A percentile compares a stretch with the other conserved stretches of the same genome.
Conservation (phyloP, 345 rosid genomes). For the Mercurialis annua region DNA sequence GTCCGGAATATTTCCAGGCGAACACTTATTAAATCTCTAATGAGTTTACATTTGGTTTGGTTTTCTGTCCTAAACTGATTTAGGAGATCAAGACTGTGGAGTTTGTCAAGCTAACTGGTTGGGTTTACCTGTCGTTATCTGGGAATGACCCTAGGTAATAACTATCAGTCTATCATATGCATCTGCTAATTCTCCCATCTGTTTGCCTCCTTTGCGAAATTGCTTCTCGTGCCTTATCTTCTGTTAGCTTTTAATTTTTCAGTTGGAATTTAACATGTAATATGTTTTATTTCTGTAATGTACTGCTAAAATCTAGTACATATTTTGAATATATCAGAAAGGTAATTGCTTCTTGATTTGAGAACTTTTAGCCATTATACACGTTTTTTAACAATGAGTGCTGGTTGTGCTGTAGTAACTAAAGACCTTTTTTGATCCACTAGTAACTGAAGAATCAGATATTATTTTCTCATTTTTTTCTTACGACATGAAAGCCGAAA, state of each 20-base stretch:
- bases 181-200: not conserved
- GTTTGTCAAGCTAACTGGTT: constrained; percentile 81
- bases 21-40: not conserved
- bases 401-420: too few species aligned
- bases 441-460: not conserved
- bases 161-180: not conserved
- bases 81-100: constrained; percentile 87
- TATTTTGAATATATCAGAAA: not conserved
- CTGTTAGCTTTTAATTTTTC: not conserved
- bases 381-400: too few species aligned
- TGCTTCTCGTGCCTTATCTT: not conserved
- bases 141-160: constrained; percentile 79
- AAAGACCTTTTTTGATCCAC: too few species aligned
- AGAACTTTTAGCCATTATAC: too few species aligned
- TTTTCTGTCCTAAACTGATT: constrained; percentile 8
- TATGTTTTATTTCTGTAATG: not conserved
- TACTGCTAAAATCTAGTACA: not conserved
- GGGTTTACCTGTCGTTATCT: constrained; percentile 73
- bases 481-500: not conserved
- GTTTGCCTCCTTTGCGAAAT: not conserved
- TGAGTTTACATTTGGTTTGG: not conserved
- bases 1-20: too few species aligned
- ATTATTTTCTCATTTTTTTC: not conserved
- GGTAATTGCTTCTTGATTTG: not conserved
- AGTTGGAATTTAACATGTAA: not conserved